Evolutionary conservation across 148 eudicot species (phyloP).

Genomic region (Talinum fruticosum): DNA sequence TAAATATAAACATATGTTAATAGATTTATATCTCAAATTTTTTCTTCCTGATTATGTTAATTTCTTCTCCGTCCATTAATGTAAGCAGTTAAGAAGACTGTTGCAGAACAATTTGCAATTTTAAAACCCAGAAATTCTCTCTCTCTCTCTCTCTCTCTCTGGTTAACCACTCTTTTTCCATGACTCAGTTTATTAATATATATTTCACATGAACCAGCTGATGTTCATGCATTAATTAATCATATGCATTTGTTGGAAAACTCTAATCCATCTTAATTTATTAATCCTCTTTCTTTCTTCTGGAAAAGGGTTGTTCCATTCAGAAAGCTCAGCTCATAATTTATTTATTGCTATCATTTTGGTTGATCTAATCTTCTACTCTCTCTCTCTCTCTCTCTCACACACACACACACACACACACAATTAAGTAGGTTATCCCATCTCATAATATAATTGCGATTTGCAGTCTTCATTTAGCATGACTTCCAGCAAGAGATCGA

Average conservation of each 20-base stretch:
- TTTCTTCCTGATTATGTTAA: slow-evolving; percentile 11
- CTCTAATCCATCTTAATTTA: slow-evolving; percentile 18
- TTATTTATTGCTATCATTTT: background rate
- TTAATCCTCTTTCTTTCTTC: background rate
- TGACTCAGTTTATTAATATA: slow-evolving; percentile 15
- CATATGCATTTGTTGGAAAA: slow-evolving; percentile 19
- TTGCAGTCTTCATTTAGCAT: background rate
- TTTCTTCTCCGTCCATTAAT: slow-evolving; percentile 16
- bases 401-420: too few species aligned
- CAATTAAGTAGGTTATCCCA: slow-evolving; percentile 22
- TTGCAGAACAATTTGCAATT: slow-evolving; percentile 17
- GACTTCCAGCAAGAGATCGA: slow-evolving; percentile 1
- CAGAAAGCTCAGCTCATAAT: slow-evolving; percentile 8
- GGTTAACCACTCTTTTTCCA: slow-evolving; percentile 34
- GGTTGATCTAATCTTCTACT: slow-evolving; percentile 17
- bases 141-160: slow-evolving; percentile 11
- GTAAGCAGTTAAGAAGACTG: slow-evolving; percentile 16
- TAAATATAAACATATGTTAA: too few species aligned
- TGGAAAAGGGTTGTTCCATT: slow-evolving; percentile 11
- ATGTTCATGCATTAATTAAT: background rate
- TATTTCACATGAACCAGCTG: background rate
- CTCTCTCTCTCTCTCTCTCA: too few species aligned
- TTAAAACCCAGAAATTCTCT: background rate
- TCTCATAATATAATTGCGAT: slow-evolving; percentile 16
- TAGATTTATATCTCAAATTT: background rate